phyloP scores from a whole-genome alignment of 1,284 basidiomycete species.

The Cutaneotrichosporon sp. region DNA sequence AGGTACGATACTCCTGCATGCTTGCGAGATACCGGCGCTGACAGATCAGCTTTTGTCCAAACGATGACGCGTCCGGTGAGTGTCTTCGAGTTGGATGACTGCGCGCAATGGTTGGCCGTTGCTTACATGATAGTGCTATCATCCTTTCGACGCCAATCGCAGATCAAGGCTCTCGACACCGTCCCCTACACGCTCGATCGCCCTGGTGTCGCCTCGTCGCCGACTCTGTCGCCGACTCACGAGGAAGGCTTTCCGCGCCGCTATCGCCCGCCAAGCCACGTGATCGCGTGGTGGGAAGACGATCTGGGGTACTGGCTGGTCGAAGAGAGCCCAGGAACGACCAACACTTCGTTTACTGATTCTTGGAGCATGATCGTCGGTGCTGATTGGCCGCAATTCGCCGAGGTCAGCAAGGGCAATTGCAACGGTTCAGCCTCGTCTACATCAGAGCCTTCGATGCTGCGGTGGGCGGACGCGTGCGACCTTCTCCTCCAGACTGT shows the following conservation, averaged over 20 bases:
- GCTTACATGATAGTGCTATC: slow-evolving; percentile 12
- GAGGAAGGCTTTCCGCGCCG: slow-evolving; percentile 9
- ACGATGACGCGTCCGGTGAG: slow-evolving; percentile 16
- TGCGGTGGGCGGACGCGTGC: slow-evolving; percentile 28
- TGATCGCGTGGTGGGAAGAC: slow-evolving; percentile 44
- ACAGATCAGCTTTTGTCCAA: slow-evolving; percentile 20
- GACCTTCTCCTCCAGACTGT: slow-evolving; percentile 33
- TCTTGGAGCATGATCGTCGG: slow-evolving; percentile 27
- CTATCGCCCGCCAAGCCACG: slow-evolving; percentile 14
- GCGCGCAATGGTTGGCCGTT: neutral
- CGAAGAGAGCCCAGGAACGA: slow-evolving; percentile 9
- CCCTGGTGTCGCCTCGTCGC: neutral
- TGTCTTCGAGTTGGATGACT: neutral
- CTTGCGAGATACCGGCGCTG: neutral
- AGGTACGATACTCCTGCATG: slow-evolving; percentile 13
- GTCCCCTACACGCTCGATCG: slow-evolving; percentile 8
- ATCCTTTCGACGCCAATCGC: slow-evolving; percentile 31
- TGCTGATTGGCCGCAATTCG: slow-evolving; percentile 5
- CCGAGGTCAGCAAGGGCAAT: neutral
- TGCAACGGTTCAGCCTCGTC: neutral
- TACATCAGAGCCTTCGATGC: neutral
- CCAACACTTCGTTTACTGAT: slow-evolving; percentile 10
- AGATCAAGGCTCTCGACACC: slow-evolving; percentile 33
- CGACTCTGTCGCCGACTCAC: neutral
- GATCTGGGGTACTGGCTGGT: slow-evolving; percentile 35